Percentiles rank a stretch among this genome's conserved stretches.
Evolutionary conservation across 129 eudicot genomes (phyloP).

Genomic region (Glebionis coronaria): DNA sequence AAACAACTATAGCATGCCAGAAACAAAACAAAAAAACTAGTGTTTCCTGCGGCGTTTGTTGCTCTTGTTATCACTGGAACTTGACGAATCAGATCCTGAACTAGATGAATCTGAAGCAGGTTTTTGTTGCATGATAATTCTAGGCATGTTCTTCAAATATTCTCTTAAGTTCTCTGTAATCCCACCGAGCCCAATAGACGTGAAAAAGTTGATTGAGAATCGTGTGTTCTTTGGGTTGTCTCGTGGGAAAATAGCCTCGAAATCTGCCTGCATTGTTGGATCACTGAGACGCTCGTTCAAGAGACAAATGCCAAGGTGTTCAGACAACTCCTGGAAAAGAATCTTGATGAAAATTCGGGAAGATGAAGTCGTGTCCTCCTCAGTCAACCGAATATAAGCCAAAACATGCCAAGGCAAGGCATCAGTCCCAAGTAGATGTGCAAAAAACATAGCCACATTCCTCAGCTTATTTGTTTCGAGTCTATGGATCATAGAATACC

Average conservation of each 20-base stretch:
- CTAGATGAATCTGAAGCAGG: constrained; percentile 55
- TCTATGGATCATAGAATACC: constrained; percentile 95
- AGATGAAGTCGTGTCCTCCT: constrained; percentile 91
- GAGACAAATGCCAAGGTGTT: constrained; percentile 63
- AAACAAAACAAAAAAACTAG: no score
- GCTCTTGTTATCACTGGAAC: constrained; percentile 17
- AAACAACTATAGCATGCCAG: no score
- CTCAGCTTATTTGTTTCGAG: constrained; percentile 87
- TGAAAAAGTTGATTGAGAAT: constrained; percentile 77
- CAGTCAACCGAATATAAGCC: constrained; percentile 79
- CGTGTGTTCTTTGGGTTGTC: constrained; percentile 74
- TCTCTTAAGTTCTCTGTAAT: constrained; percentile 86
- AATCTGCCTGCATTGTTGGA: constrained; percentile 66
- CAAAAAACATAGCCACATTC: constrained; percentile 90
- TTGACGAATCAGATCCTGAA: constrained; percentile 32
- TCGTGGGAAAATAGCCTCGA: constrained; percentile 71
- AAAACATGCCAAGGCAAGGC: constrained; percentile 94
- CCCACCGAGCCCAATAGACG: constrained; percentile 92
- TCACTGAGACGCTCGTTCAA: constrained; percentile 73
- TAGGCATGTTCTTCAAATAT: constrained; percentile 76
- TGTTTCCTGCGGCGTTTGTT: no score
- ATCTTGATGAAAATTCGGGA: constrained; percentile 92
- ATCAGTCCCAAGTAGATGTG: constrained; percentile 91
- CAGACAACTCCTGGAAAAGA: constrained; percentile 88
- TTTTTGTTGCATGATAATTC: constrained; percentile 84